Conservation (phyloP, 768 basidiomycete genomes). For the Tephrocybe rancida region DNA sequence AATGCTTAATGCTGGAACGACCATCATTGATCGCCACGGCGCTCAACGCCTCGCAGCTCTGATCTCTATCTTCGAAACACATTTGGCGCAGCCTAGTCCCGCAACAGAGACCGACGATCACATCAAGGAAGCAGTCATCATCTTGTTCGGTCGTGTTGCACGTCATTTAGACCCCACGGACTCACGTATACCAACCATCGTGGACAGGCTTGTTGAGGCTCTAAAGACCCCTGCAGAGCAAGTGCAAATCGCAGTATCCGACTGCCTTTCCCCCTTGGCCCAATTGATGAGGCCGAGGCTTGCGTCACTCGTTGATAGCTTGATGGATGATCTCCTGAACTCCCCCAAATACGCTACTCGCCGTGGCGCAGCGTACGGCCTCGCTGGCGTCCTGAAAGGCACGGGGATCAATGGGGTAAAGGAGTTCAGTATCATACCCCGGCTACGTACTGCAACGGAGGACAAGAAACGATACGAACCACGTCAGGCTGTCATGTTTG, state of each 20-base stretch:
- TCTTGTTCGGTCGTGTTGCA: slow-evolving; percentile 91
- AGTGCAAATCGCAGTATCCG: slow-evolving; percentile 95
- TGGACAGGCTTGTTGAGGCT: slow-evolving; percentile 85
- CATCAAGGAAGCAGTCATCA: slow-evolving; percentile 93
- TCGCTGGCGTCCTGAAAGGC: slow-evolving; percentile 93
- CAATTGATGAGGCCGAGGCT: slow-evolving; percentile 64
- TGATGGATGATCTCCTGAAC: slow-evolving; percentile 77
- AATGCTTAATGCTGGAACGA: slow-evolving; percentile 85
- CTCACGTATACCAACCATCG: slow-evolving; percentile 74
- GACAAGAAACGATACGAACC: slow-evolving; percentile 89
- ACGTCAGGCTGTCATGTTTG: slow-evolving; percentile 93
- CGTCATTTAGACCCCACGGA: slow-evolving; percentile 83
- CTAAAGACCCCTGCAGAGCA: slow-evolving; percentile 94
- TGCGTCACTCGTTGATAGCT: slow-evolving; percentile 66
- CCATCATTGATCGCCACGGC: slow-evolving; percentile 85
- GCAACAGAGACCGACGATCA: slow-evolving; percentile 79
- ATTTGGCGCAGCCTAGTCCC: slow-evolving; percentile 57
- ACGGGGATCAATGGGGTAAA: slow-evolving; percentile 85
- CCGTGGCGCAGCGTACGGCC: slow-evolving; percentile 96
- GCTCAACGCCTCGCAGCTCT: slow-evolving; percentile 68
- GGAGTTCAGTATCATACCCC: slow-evolving; percentile 75
- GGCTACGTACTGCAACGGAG: slow-evolving; percentile 74
- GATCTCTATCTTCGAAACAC: slow-evolving; percentile 80
- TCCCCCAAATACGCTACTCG: slow-evolving; percentile 88
- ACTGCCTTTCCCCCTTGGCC: slow-evolving; percentile 90